Conservation (phyloP, 1,284 basidiomycete genomes). For the Apiotrichum montevideense region DNA sequence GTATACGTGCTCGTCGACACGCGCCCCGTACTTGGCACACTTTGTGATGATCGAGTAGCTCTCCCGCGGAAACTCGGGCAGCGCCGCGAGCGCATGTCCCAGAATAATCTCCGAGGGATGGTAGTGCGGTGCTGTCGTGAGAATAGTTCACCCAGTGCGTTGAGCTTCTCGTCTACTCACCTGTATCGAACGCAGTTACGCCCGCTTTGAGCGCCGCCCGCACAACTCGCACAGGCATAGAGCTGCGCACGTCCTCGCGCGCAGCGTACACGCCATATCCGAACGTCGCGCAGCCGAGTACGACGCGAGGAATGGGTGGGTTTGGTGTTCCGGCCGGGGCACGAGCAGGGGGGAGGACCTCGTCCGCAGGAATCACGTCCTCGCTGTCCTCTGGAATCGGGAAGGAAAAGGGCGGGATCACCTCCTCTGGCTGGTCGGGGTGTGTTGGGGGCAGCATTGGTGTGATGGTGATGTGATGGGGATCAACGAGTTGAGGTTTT, state of each 20-base stretch:
- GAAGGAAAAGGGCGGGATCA: conserved; percentile 20
- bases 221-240: conserved; percentile 63
- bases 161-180: too few relatives aligned
- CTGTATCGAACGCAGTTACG: conserved; percentile 82
- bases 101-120: conserved; percentile 84
- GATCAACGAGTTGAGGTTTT: too few relatives aligned
- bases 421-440: conserved; percentile 33
- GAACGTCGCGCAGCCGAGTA: conserved; percentile 66
- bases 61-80: conserved; percentile 70
- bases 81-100: conserved; percentile 62
- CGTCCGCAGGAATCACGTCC: conserved; percentile 19
- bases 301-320: conserved; percentile 51
- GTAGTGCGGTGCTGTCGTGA: conserved; percentile 58
- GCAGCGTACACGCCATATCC: conserved; percentile 63
- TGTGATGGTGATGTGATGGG: too few relatives aligned
- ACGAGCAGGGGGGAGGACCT: conserved; percentile 17
- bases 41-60: conserved; percentile 88
- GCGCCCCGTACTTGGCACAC: conserved; percentile 74
- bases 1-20: conserved; percentile 63
- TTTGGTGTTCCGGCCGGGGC: not conserved
- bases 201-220: conserved; percentile 79
- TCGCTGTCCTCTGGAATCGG: conserved; percentile 17
- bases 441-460: conserved; percentile 22
- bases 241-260: conserved; percentile 57
- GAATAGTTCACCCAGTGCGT: too few relatives aligned